A percentile compares a stretch with the other conserved stretches of the same genome.
Conservation (phyloP, 306 rosid species). For the Rubus parviflorus region DNA sequence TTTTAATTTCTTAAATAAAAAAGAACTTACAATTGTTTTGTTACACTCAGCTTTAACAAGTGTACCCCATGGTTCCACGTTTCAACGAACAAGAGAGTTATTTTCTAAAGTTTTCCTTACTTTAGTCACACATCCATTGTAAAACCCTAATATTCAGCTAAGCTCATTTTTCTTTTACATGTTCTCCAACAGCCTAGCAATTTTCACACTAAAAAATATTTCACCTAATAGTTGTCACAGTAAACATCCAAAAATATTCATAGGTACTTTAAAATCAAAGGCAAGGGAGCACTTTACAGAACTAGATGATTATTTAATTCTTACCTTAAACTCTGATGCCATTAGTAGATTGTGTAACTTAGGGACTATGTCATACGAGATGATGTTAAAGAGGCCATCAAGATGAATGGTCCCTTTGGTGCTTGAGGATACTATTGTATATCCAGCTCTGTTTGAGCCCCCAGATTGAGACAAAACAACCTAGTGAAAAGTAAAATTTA, state of each 20-base stretch:
- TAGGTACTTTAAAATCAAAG: neutral
- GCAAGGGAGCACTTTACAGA: neutral
- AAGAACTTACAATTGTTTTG: neutral
- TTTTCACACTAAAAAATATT: neutral
- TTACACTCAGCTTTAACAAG: neutral
- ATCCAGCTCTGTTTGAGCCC: conserved; percentile 85
- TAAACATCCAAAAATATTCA: neutral
- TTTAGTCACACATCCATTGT: neutral
- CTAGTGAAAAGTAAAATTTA: conserved; percentile 32
- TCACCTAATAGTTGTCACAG: neutral
- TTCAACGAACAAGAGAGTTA: neutral
- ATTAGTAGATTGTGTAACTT: conserved; percentile 69
- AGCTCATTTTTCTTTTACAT: neutral
- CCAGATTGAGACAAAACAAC: conserved; percentile 82
- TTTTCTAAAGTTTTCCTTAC: neutral
- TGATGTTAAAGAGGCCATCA: conserved; percentile 86
- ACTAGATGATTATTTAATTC: neutral
- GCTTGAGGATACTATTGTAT: conserved; percentile 64
- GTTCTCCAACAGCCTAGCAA: neutral
- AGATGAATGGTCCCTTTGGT: conserved; percentile 59
- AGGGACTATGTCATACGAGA: conserved; percentile 86
- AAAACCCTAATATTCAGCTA: neutral
- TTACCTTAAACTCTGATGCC: conserved; percentile 83
- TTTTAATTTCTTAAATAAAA: neutral
- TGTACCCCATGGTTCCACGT: neutral